These are phyloP conservation scores for Alternaria longipes DNA, from an alignment of 2,329 filamentous ascomycete genomes.

Conservation along the genomic window DNA sequence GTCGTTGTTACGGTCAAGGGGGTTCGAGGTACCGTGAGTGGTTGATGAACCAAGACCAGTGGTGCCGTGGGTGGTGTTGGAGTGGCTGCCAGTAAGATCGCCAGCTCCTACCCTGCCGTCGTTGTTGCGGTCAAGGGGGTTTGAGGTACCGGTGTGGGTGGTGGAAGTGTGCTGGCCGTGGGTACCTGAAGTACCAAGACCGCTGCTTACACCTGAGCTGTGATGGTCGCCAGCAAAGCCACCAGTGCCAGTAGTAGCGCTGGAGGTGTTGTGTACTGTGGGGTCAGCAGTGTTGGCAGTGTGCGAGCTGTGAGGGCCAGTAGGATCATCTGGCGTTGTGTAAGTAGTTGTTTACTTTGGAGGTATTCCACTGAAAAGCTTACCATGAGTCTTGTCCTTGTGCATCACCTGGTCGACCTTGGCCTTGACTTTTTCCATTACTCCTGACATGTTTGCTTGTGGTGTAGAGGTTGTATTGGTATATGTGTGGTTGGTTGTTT, in stretches of 20 bases:
- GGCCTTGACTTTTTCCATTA: constrained; percentile 50
- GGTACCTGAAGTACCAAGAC: constrained; percentile 9
- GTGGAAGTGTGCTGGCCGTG: neutral
- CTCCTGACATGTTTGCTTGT: constrained; percentile 37
- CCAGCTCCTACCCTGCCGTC: too few relatives aligned
- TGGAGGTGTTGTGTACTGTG: constrained; percentile 16
- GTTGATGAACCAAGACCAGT: neutral
- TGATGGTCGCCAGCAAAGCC: constrained; percentile 1
- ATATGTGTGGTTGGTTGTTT: constrained; percentile 10
- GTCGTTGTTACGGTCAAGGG: too few relatives aligned
- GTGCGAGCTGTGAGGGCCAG: constrained; percentile 41
- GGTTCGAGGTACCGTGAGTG: too few relatives aligned
- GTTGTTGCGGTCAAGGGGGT: too few relatives aligned
- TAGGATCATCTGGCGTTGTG: constrained; percentile 33
- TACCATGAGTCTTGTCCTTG: constrained; percentile 45
- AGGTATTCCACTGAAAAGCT: neutral
- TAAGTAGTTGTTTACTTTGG: constrained; percentile 1
- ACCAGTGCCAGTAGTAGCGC: constrained; percentile 22
- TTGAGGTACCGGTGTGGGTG: neutral
- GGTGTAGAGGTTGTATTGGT: constrained; percentile 14
- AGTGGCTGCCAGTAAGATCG: too few relatives aligned
- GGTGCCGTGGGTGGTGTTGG: constrained; percentile 2
- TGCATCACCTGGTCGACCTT: constrained; percentile 51
- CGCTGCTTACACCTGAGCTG: constrained; percentile 11
- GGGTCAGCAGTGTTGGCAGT: constrained; percentile 36